Base-by-base conservation (phyloP, 176 grass and related monocot species). In the Saccharum officinarum region DNA sequence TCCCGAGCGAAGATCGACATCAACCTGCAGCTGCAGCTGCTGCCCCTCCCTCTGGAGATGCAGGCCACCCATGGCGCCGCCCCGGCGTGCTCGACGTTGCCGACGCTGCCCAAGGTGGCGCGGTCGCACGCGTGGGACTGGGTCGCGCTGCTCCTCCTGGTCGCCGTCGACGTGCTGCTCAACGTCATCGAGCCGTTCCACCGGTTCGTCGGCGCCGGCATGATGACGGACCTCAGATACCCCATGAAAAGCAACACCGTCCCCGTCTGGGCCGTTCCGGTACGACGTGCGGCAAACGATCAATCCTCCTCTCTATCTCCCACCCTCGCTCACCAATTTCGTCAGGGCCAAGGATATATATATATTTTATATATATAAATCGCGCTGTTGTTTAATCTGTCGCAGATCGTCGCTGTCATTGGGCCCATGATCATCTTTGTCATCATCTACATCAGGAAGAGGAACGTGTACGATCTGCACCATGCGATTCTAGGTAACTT, bases 121-220 rank as follows among this genome's bases (percentile, higher is more conserved):
- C 36, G 86, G 70, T 26, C 30, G 34, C 91, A 96, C 79, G 40
- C 85, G 50, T 86, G 87, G 25, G 94, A 96, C 62, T 96, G 94
- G 94, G 5, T 66, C 22, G 89, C 80, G 59, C 85, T 96, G 71
- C 41, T 85, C 8, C 83, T 86, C 55, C 85, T 93, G 0, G 52
- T 72, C 36, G 77, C 57, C 30, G 17, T 33, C 1, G 91, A 93
- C 0, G 91, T 47, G 40, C 30, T 89, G 70, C 87, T 93, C 76
- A 93, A 96, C 72, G 28, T 37, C 65, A 91, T 96, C 47, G 91
- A 96, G 82, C 91, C 94, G 18, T 96, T 91, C 87, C 94, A 93
- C 70, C 91, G 94, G 1, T 96, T 93, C 86, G 81, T 96, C 30
- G 94, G 87, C 71, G 22, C 46, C 38, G 82, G 59, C 85, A 96